A percentile compares a stretch with the other conserved stretches of the same genome.
Conservation (phyloP, 1,284 basidiomycete genomes). For the Abortiporus biennis region DNA sequence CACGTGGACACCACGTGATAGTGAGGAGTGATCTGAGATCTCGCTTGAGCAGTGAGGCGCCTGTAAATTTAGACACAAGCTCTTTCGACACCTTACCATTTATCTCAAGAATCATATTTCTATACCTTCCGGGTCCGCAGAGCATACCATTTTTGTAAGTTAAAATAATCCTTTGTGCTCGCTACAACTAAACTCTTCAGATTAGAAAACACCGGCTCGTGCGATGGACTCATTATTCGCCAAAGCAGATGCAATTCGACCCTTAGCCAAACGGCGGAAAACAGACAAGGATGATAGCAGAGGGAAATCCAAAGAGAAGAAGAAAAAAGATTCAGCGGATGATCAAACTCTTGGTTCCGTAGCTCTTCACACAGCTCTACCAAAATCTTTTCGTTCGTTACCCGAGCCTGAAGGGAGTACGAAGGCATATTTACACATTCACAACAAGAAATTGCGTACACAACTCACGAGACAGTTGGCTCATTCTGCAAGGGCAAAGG, state of each 20-base stretch:
- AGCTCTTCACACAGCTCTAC: slow-evolving; percentile 45
- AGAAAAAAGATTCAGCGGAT: slow-evolving; percentile 18
- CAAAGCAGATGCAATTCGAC: slow-evolving; percentile 56
- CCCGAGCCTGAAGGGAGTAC: slow-evolving; percentile 36
- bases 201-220: too few species aligned
- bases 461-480: slow-evolving; percentile 58
- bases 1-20: too few species aligned
- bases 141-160: too few species aligned
- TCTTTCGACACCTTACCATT: too few species aligned
- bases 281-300: slow-evolving; percentile 21
- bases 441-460: slow-evolving; percentile 70
- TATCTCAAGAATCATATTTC: too few species aligned
- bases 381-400: slow-evolving; percentile 52
- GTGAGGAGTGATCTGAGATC: too few species aligned
- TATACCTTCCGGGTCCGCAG: too few species aligned
- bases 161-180: too few species aligned
- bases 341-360: slow-evolving; percentile 59
- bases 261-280: slow-evolving; percentile 42
- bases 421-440: slow-evolving; percentile 54
- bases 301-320: slow-evolving; percentile 14
- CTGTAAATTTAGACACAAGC: too few species aligned
- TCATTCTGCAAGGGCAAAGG: slow-evolving; percentile 51
- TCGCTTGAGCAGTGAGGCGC: too few species aligned
- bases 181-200: too few species aligned
- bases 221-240: slow-evolving; percentile 73